phyloP scores from a whole-genome alignment of 768 basidiomycete genomes.

The Leccinum subgranulosum region DNA sequence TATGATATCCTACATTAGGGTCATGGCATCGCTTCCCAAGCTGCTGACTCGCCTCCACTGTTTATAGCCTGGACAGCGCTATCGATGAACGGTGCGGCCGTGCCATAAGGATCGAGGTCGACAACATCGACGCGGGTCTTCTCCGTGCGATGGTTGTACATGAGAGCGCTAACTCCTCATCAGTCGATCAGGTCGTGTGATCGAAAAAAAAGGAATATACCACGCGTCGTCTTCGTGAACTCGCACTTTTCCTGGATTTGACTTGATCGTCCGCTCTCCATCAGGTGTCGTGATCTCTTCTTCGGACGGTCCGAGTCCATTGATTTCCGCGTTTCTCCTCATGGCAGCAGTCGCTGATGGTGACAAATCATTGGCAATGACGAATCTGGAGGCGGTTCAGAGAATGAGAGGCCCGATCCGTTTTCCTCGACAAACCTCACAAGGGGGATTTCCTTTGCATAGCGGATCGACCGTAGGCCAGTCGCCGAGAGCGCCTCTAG shows the following conservation, averaged over 20 bases:
- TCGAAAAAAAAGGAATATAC: conserved; percentile 40
- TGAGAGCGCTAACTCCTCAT: conserved; percentile 58
- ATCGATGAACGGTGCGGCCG: conserved; percentile 95
- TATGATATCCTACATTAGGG: neutral
- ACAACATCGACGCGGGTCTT: conserved; percentile 82
- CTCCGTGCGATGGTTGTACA: conserved; percentile 85
- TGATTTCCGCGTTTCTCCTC: conserved; percentile 79
- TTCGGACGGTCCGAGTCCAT: conserved; percentile 53
- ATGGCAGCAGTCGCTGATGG: conserved; percentile 81
- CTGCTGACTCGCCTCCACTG: conserved; percentile 71
- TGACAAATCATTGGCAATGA: conserved; percentile 94
- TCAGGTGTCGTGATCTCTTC: conserved; percentile 19
- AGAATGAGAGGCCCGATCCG: conserved; percentile 1
- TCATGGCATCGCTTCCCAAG: neutral
- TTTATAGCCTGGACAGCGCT: conserved; percentile 85
- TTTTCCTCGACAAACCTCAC: conserved; percentile 57
- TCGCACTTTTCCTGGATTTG: conserved; percentile 53
- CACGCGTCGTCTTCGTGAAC: conserved; percentile 95
- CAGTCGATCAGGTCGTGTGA: neutral
- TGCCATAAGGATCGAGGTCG: conserved; percentile 98
- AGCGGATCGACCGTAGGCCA: conserved; percentile 92
- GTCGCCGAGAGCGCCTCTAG: conserved; percentile 96
- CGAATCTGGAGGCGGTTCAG: conserved; percentile 61
- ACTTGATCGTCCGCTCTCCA: conserved; percentile 8
- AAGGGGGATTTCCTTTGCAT: conserved; percentile 94